These are phyloP conservation scores for Sphagnum contortum DNA, from an alignment of 225 moss, liverwort and hornwort genomes.

Conservation along the genomic window DNA sequence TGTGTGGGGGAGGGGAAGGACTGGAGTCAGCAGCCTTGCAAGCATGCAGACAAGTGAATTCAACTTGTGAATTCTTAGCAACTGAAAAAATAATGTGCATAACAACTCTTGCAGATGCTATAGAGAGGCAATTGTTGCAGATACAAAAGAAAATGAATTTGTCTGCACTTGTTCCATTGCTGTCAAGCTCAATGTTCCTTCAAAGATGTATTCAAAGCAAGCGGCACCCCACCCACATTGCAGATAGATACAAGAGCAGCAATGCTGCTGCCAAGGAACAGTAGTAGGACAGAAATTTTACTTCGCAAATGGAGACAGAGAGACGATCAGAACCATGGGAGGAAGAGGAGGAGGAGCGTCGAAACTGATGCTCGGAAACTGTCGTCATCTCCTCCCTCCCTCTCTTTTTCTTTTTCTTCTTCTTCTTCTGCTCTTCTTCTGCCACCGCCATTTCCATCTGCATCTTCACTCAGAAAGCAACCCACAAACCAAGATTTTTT, in stretches of 20 bases:
- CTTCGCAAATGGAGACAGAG: constrained; percentile 52
- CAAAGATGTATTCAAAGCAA: not conserved
- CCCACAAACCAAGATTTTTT: too few relatives aligned
- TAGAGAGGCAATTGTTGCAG: too few relatives aligned
- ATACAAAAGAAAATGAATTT: not conserved
- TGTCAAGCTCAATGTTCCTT: not conserved
- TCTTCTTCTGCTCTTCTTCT: constrained; percentile 13
- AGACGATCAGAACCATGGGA: constrained; percentile 7
- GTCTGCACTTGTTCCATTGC: not conserved
- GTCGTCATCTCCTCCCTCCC: constrained; percentile 31
- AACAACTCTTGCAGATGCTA: too few relatives aligned
- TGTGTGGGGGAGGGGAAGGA: too few relatives aligned
- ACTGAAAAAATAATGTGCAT: too few relatives aligned
- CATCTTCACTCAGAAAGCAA: too few relatives aligned
- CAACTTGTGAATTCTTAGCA: too few relatives aligned
- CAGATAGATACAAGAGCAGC: not conserved
- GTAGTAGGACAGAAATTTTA: not conserved
- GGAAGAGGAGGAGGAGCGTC: constrained; percentile 9
- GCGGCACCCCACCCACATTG: not conserved
- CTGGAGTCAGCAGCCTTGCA: too few relatives aligned
- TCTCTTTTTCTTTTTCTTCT: constrained; percentile 8
- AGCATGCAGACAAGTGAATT: too few relatives aligned
- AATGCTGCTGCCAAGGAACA: not conserved
- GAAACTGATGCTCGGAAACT: constrained; percentile 54
- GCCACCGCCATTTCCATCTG: constrained; percentile 11